A percentile compares a stretch with the other conserved stretches of the same genome.
phyloP scores from a whole-genome alignment of 352 stramenopile species.

The Phytophthora syringae region DNA sequence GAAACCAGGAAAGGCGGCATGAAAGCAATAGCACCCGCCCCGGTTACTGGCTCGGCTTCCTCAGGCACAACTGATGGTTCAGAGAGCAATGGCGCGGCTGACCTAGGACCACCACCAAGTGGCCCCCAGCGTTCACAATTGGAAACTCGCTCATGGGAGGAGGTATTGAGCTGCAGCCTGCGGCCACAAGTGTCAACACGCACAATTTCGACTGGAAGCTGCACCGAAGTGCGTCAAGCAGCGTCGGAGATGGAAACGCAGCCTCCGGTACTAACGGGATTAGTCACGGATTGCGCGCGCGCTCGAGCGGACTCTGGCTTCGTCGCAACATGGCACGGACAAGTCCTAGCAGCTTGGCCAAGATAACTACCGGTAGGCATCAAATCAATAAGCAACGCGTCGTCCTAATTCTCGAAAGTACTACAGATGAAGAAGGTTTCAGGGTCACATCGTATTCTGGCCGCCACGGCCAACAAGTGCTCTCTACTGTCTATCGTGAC shows the following conservation, averaged over 20 bases:
- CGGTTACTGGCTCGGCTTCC: neutral
- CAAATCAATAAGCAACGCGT: neutral
- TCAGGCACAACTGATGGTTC: constrained; percentile 12
- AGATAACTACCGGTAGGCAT: neutral
- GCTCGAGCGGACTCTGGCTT: constrained; percentile 13
- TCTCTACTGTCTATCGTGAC: too few relatives aligned
- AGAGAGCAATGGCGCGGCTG: constrained; percentile 21
- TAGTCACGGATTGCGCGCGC: constrained; percentile 19
- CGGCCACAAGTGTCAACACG: constrained; percentile 78
- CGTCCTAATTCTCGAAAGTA: constrained; percentile 6
- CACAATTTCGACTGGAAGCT: constrained; percentile 86
- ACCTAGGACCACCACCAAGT: constrained; percentile 68
- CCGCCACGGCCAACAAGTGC: constrained; percentile 1
- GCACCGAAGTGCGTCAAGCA: constrained; percentile 33
- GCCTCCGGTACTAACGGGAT: neutral
- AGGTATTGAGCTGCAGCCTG: constrained; percentile 78
- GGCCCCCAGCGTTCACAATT: constrained; percentile 68
- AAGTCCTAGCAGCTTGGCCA: constrained; percentile 22
- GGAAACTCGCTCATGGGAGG: constrained; percentile 87
- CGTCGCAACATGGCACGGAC: neutral
- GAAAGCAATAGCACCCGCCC: too few relatives aligned
- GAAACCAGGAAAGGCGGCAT: too few relatives aligned
- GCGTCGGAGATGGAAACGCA: neutral
- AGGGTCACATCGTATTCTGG: too few relatives aligned
- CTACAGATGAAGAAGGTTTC: neutral